Conservation (phyloP, 2,329 filamentous ascomycete species). For the Didymella segeticola region DNA sequence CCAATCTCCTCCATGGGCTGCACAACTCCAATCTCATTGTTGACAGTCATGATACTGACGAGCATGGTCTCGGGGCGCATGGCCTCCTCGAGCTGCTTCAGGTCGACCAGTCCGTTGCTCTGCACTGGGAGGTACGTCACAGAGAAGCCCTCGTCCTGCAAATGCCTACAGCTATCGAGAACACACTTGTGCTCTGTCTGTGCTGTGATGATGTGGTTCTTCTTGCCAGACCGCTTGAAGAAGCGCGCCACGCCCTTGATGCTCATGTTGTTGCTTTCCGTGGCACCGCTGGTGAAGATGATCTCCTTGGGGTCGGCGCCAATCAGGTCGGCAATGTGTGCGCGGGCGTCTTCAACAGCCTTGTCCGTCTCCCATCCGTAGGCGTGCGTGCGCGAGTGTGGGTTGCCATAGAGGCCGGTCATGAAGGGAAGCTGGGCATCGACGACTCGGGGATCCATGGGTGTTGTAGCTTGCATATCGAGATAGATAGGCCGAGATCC, state of each 20-base stretch:
- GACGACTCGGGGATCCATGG: constrained; percentile 89
- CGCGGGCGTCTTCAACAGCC: constrained; percentile 85
- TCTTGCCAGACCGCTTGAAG: constrained; percentile 91
- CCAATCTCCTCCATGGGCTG: constrained; percentile 95
- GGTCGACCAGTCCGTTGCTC: constrained; percentile 80
- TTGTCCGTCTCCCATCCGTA: constrained; percentile 99
- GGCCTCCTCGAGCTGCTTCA: constrained; percentile 84
- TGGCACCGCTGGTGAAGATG: constrained; percentile 97
- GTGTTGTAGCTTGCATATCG: constrained; percentile 97
- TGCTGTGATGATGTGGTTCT: constrained; percentile 96
- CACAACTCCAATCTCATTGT: constrained; percentile 99
- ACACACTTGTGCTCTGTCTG: constrained; percentile 99
- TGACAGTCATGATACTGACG: constrained; percentile 98
- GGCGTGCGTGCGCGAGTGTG: constrained; percentile 94
- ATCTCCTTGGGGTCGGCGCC: constrained; percentile 97
- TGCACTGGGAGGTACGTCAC: constrained; percentile 96
- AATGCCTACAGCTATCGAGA: constrained; percentile 92
- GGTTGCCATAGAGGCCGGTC: constrained; percentile 93
- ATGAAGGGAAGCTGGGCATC: constrained; percentile 97
- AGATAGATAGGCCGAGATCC: constrained; percentile 95
- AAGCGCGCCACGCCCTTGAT: constrained; percentile 98
- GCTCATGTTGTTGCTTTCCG: constrained; percentile 99
- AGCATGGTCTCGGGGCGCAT: constrained; percentile 90
- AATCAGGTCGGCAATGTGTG: constrained; percentile 83
- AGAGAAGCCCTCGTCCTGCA: constrained; percentile 96